Evolutionary conservation across 1,139 yeast genomes (phyloP).

Genomic region (Debaryomyces nepalensis): DNA sequence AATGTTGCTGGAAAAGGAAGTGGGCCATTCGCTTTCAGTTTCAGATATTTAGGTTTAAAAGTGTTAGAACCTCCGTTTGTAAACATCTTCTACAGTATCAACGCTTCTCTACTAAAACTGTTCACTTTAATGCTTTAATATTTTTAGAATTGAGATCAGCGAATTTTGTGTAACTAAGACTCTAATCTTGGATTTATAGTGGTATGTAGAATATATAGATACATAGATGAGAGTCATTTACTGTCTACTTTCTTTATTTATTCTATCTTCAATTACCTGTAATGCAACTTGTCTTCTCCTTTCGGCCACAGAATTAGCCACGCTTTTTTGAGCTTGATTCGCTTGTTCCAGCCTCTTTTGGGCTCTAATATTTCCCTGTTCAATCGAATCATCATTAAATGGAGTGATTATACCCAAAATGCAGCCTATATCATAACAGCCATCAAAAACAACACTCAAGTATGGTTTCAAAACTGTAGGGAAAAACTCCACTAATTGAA

Average conservation of each 20-base stretch:
- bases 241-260: conserved; percentile 35
- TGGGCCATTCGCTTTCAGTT: not conserved
- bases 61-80: conserved; percentile 16
- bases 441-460: conserved; percentile 57
- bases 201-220: conserved; percentile 8
- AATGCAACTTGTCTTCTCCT: conserved; percentile 86
- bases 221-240: conserved; percentile 7
- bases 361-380: conserved; percentile 74
- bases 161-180: conserved; percentile 14
- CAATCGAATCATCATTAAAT: conserved; percentile 71
- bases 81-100: conserved; percentile 15
- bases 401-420: conserved; percentile 63
- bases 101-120: not conserved
- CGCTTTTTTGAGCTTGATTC: conserved; percentile 43
- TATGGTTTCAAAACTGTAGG: conserved; percentile 61
- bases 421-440: conserved; percentile 57
- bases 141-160: not conserved
- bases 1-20: conserved; percentile 44
- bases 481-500: conserved; percentile 81
- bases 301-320: conserved; percentile 70
- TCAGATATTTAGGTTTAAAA: conserved; percentile 28
- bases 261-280: conserved; percentile 79
- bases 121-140: not conserved
- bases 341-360: conserved; percentile 57
- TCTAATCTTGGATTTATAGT: too few relatives aligned